Base-by-base conservation (phyloP, 495 filamentous ascomycete species). In the Talaromyces liani region DNA sequence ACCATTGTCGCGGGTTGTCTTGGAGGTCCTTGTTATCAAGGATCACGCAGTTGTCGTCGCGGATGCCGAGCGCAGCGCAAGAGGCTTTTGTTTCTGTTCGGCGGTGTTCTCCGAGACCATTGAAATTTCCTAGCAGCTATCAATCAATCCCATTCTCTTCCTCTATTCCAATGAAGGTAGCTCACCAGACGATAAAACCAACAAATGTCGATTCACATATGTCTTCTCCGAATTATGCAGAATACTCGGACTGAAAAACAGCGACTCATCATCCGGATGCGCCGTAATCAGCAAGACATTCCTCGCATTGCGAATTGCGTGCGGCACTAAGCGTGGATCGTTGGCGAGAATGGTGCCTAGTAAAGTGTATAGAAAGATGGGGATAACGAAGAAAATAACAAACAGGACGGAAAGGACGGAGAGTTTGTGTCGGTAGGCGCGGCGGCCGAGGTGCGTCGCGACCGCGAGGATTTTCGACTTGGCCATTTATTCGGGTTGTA, bases 221-320 rank as follows among this genome's bases (percentile, higher is more conserved):
- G 39, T 66, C 49, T 73, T 76, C n/a, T 72, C 53, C 58, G 72
- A 67, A n/a, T 73, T 64, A n/a, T 74, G 70, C 31, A 79, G 49
- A 8, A 77, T 75, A 67, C 69, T 76, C 10, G 76, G 76, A 1
- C 72, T 57, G 60, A 79, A 79, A 62, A 79, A 79, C 14, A 79
- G 67, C 45, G 75, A 77, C 63, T 79, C 76, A 55, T 79, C 76
- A 65, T 79, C 76, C 5, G 76, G 76, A 65, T 79, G 76, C 1
- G 76, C 76, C 36, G 73, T 76, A 18, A 79, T 72, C 63, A 79
- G 65, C 39, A 79, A 57, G 1, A 76, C 67, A 64, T 74, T 79
- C 47, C 69, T 72, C 55, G 76, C 71, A 57, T 62, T 59, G 8
- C 70, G 68, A 16, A 78, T 71, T 51, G 75, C 69, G 6, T 69